These are phyloP conservation scores for Metschnikowia hibisci DNA, from an alignment of 805 yeast genomes.

Conservation along the genomic window DNA sequence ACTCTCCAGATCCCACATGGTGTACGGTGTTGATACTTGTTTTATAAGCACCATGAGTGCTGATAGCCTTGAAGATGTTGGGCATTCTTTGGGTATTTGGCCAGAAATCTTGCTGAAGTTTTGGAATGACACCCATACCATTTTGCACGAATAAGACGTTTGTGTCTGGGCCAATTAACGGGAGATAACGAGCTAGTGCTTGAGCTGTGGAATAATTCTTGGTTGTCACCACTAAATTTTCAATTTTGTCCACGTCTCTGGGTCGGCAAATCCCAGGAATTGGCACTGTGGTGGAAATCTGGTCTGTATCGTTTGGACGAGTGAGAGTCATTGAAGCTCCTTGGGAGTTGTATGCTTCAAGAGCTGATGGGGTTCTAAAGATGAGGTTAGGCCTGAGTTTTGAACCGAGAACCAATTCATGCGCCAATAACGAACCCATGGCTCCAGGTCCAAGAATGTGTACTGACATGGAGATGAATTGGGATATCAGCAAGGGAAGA, in stretches of 20 bases:
- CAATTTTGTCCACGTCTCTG: constrained; percentile 28
- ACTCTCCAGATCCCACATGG: constrained; percentile 71
- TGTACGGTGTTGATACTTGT: constrained; percentile 26
- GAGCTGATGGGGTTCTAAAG: constrained; percentile 37
- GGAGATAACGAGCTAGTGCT: constrained; percentile 57
- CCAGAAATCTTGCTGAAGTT: constrained; percentile 53
- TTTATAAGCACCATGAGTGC: constrained; percentile 78
- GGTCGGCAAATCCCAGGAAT: constrained; percentile 24
- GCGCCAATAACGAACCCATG: constrained; percentile 49
- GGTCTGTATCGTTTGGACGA: constrained; percentile 21
- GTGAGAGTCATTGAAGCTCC: constrained; percentile 36
- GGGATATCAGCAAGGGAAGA: no score
- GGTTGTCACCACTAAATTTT: constrained; percentile 67
- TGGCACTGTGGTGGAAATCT: constrained; percentile 13
- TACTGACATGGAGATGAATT: constrained; percentile 10
- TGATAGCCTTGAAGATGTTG: constrained; percentile 65
- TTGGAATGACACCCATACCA: constrained; percentile 71
- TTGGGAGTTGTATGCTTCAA: constrained; percentile 37
- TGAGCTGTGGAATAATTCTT: constrained; percentile 70
- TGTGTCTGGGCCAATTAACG: constrained; percentile 45
- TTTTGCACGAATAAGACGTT: constrained; percentile 74
- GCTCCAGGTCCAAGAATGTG: constrained; percentile 49
- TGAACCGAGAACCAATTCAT: constrained; percentile 39
- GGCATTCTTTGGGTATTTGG: constrained; percentile 47
- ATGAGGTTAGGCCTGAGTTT: constrained; percentile 35